These are phyloP conservation scores for Aspergillus haitiensis DNA, from an alignment of 495 filamentous ascomycete species.

Conservation along the genomic window DNA sequence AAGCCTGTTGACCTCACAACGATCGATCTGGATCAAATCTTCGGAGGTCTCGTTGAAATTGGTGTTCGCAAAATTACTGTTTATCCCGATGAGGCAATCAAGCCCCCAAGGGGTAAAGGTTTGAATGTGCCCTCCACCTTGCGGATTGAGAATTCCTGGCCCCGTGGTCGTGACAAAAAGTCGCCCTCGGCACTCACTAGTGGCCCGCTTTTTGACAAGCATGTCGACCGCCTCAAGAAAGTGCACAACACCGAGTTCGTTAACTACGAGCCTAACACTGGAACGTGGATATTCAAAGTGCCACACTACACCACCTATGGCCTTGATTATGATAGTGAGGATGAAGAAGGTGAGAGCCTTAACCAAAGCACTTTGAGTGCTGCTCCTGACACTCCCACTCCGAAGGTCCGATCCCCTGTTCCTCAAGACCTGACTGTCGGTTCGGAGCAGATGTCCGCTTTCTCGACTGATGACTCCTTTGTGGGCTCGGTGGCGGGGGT, in stretches of 20 bases:
- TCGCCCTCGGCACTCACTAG: conserved; percentile 53
- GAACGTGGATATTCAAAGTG: conserved; percentile 87
- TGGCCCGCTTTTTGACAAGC: conserved; percentile 66
- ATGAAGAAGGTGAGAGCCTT: conserved; percentile 56
- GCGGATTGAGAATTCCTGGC: conserved; percentile 85
- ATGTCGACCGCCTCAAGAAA: conserved; percentile 75
- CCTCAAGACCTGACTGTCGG: conserved; percentile 37
- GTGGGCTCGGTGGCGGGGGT: conserved; percentile 50
- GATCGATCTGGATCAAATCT: conserved; percentile 70
- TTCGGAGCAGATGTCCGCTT: conserved; percentile 46
- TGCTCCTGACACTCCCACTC: conserved; percentile 60
- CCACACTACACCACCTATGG: conserved; percentile 95
- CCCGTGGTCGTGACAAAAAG: conserved; percentile 64
- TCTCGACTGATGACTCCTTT: conserved; percentile 53
- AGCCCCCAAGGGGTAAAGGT: conserved; percentile 79
- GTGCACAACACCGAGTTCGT: conserved; percentile 79
- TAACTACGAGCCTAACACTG: conserved; percentile 71
- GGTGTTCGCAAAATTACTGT: conserved; percentile 76
- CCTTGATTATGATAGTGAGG: conserved; percentile 82
- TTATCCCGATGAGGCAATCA: conserved; percentile 71
- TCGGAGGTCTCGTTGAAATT: conserved; percentile 70
- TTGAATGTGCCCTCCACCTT: conserved; percentile 89
- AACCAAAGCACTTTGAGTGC: conserved; percentile 59
- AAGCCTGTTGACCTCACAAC: conserved; percentile 75
- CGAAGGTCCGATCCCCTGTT: conserved; percentile 42